Evolutionary conservation across 23 red algal genomes (phyloP), one percentile per base, ranked within the genome.

Genomic region (Gracilaria domingensis): DNA sequence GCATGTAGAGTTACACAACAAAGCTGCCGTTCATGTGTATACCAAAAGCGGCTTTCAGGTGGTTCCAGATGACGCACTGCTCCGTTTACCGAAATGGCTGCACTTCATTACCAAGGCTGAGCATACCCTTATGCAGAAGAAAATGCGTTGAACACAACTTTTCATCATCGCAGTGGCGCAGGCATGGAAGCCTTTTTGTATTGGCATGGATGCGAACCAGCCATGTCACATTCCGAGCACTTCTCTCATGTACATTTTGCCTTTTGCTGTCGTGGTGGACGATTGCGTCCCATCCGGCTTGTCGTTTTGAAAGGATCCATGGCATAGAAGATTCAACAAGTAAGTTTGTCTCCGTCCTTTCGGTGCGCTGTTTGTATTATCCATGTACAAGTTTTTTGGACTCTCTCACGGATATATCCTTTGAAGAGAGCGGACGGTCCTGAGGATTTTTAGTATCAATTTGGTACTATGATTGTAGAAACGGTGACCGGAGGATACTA

Each of bases 1-100:
- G 71, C 90, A 93, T 65, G 90, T 93, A 14, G 90, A 93, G 44
- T 79, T 66, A 42, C 54, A 85, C 23, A 93, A 93, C 44, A 53
- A 38, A 66, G 42, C 72, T 23, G 90, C 90, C 28, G 90, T 93
- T n/a, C 54, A 66, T 69, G 50, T 93, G 48, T 93, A 93, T 69
- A 90, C n/a, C 42, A 86, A 79, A 76, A 79, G 90, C 40, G 81
- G 90, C 29, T 85, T 80, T 80, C n/a, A 49, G 8, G 26, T 48
- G 30, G 37, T 78, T 79, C 47, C 50, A 6, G 38, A 47, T 45
- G 81, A 47, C n/a, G 81, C 47, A 9, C 49, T 67, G 16, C 12
- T 60, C 1, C 24, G 38, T 30, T 30, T 88, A 33, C 85, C 85
- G 8, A 79, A 69, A 13, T 93, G 90, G 90, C 12, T 93, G 47